A percentile compares a stretch with the other conserved stretches of the same genome.
phyloP scores from a whole-genome alignment of 2,329 filamentous ascomycete species.

The Tetracladium maxilliforme region DNA sequence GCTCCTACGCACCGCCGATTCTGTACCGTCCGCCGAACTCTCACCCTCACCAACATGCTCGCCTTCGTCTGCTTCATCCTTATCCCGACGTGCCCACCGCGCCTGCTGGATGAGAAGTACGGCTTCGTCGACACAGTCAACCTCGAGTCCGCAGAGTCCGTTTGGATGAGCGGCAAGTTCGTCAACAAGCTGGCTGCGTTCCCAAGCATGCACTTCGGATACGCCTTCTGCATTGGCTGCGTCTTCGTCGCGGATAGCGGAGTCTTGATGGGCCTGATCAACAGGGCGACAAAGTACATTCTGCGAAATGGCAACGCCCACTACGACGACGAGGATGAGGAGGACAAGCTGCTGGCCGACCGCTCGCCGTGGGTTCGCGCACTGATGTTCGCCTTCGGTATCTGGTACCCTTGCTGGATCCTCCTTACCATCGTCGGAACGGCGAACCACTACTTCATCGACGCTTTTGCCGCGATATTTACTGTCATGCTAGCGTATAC shows the following conservation, averaged over 20 bases:
- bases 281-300: constrained; percentile 11
- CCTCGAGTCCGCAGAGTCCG: constrained; percentile 29
- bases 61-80: constrained; percentile 34
- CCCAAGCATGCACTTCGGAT: constrained; percentile 38
- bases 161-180: constrained; percentile 33
- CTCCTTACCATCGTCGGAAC: constrained; percentile 34
- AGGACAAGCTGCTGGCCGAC: too few species aligned
- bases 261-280: too few species aligned
- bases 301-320: neutral
- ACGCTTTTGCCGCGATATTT: constrained; percentile 31
- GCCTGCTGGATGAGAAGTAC: constrained; percentile 30
- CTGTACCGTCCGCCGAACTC: constrained; percentile 27
- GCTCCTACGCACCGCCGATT: constrained; percentile 32
- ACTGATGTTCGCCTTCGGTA: constrained; percentile 22
- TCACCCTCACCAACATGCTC: constrained; percentile 36
- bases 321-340: constrained; percentile 20
- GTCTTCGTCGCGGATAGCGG: constrained; percentile 37
- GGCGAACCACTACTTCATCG: constrained; percentile 38
- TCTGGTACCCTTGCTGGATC: constrained; percentile 29
- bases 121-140: constrained; percentile 34
- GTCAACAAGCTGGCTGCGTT: constrained; percentile 34
- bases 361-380: too few species aligned
- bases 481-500: constrained; percentile 30
- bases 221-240: constrained; percentile 34
- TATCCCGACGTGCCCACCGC: constrained; percentile 36